Evolutionary conservation across 306 rosid genomes (phyloP).

Genomic region (Rosa lucieae): DNA sequence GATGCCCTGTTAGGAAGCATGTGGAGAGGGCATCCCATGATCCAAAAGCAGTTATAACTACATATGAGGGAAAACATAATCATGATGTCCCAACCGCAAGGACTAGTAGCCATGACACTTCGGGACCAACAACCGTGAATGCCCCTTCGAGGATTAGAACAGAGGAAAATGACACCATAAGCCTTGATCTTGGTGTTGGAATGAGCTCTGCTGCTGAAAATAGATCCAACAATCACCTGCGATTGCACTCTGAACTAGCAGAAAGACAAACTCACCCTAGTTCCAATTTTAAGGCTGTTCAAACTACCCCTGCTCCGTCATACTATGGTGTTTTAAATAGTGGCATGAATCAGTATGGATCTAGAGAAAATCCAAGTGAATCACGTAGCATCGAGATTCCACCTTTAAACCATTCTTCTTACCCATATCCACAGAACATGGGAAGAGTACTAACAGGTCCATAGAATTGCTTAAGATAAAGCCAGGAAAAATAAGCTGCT

Average conservation of each 20-base stretch:
- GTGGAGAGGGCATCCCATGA: slow-evolving; percentile 98
- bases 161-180: slow-evolving; percentile 70
- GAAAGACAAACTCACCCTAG: slow-evolving; percentile 45
- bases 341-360: slow-evolving; percentile 56
- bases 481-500: slow-evolving; percentile 29
- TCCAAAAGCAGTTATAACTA: slow-evolving; percentile 95
- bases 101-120: slow-evolving; percentile 75
- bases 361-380: slow-evolving; percentile 64
- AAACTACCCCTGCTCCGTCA: slow-evolving; percentile 43
- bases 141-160: slow-evolving; percentile 54
- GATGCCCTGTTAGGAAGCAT: slow-evolving; percentile 96
- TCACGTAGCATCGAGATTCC: slow-evolving; percentile 35
- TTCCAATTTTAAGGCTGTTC: slow-evolving; percentile 61
- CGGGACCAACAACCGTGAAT: slow-evolving; percentile 39
- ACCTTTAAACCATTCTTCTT: slow-evolving; percentile 58
- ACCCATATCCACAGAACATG: slow-evolving; percentile 73
- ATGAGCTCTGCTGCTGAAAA: slow-evolving; percentile 57
- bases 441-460: slow-evolving; percentile 90
- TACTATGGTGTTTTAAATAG: slow-evolving; percentile 62
- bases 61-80: slow-evolving; percentile 94
- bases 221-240: slow-evolving; percentile 53
- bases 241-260: slow-evolving; percentile 43
- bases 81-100: slow-evolving; percentile 93
- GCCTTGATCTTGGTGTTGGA: slow-evolving; percentile 97
- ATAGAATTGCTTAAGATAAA: slow-evolving; percentile 34